A percentile compares a stretch with the other conserved stretches of the same genome.
Conservation (phyloP, 2,329 filamentous ascomycete species). For the Lizonia empirigonia region DNA sequence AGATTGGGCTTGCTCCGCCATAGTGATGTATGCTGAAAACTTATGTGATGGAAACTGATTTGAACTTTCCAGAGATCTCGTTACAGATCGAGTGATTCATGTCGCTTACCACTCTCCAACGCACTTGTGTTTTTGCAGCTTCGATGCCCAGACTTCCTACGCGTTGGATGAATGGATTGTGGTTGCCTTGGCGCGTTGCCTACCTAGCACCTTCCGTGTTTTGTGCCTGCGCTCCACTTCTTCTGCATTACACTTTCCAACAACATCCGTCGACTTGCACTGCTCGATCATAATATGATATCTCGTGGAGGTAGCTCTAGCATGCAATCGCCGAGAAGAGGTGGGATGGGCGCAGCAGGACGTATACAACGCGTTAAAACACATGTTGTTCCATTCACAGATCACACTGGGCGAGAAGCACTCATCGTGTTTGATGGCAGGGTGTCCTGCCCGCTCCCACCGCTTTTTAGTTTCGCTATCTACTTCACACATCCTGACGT, state of each 20-base stretch:
- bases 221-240: slow-evolving; percentile 6
- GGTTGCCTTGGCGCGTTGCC: too few species aligned
- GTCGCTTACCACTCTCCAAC: too few species aligned
- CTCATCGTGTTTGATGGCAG: slow-evolving; percentile 12
- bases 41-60: too few species aligned
- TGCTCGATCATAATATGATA: slow-evolving; percentile 9
- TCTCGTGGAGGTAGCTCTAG: slow-evolving; percentile 7
- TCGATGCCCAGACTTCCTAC: too few species aligned
- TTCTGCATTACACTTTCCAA: slow-evolving; percentile 3
- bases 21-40: too few species aligned
- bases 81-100: too few species aligned
- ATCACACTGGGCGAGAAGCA: slow-evolving; percentile 14
- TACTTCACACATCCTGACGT: slow-evolving; percentile 19
- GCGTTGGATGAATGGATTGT: too few species aligned
- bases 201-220: slow-evolving; percentile 1
- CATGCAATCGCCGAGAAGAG: slow-evolving; percentile 9
- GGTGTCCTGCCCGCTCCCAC: slow-evolving; percentile 18
- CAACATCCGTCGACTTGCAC: slow-evolving; percentile 2
- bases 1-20: too few species aligned
- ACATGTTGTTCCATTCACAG: slow-evolving; percentile 19
- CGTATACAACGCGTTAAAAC: slow-evolving; percentile 17
- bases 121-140: too few species aligned
- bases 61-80: too few species aligned
- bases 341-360: slow-evolving; percentile 4
- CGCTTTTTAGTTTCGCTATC: slow-evolving; percentile 18